Conservation (phyloP, 805 yeast genomes). For the Pichia nakasei region DNA sequence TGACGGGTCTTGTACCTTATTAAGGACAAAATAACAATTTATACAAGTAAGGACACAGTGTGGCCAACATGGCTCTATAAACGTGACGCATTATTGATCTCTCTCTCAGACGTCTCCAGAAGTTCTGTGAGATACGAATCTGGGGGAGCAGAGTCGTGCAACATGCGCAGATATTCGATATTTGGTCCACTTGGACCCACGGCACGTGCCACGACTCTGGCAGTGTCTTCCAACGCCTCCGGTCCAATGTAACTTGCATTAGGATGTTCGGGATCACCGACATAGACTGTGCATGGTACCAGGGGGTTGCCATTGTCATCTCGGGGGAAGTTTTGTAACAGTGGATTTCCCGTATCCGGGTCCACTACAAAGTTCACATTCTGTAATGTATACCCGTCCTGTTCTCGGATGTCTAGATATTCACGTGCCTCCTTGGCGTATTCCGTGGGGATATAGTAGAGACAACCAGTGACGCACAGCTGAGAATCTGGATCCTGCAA, state of each 20-base stretch:
- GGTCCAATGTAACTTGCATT: conserved; percentile 85
- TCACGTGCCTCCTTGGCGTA: conserved; percentile 51
- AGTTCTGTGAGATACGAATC: conserved; percentile 29
- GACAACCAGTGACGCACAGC: conserved; percentile 60
- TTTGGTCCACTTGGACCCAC: conserved; percentile 81
- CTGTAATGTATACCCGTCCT: conserved; percentile 77
- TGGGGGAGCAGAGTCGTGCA: conserved; percentile 24
- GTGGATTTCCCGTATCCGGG: conserved; percentile 4
- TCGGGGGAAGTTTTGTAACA: conserved; percentile 23
- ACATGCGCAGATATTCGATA: conserved; percentile 52
- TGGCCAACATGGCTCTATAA: too few species aligned
- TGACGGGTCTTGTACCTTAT: too few species aligned
- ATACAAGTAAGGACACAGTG: too few species aligned
- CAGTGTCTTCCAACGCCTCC: conserved; percentile 51
- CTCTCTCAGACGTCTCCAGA: not conserved
- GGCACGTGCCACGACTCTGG: conserved; percentile 44
- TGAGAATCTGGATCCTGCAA: not conserved
- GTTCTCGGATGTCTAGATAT: conserved; percentile 75
- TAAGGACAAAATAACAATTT: too few species aligned
- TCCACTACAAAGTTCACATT: conserved; percentile 11
- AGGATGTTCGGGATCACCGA: conserved; percentile 36
- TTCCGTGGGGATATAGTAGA: conserved; percentile 67
- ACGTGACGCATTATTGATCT: not conserved
- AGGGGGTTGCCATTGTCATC: conserved; percentile 30
- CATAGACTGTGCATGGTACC: conserved; percentile 57